A percentile compares a stretch with the other conserved stretches of the same genome.
These are phyloP conservation scores for Rhizopus arrhizus DNA, from an alignment of 371 early-diverging fungal species.

Conservation along the genomic window DNA sequence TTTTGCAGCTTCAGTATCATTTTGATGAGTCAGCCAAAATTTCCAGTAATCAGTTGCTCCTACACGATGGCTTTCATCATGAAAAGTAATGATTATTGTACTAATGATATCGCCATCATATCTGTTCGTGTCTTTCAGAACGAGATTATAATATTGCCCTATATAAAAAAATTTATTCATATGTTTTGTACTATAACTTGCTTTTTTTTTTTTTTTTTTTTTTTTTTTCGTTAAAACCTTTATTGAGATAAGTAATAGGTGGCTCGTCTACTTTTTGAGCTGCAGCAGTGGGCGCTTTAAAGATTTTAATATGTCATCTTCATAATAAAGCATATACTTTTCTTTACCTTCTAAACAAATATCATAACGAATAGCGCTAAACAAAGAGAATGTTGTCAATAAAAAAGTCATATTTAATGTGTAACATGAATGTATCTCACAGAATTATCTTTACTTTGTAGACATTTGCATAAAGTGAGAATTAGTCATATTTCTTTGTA, in stretches of 20 bases:
- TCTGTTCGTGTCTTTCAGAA: constrained; percentile 44
- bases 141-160: constrained; percentile 60
- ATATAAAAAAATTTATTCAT: background rate
- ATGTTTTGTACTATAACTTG: background rate
- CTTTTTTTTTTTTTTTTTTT: background rate
- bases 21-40: constrained; percentile 79
- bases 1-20: constrained; percentile 45
- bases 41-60: constrained; percentile 74
- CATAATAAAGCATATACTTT: background rate
- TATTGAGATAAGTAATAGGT: constrained; percentile 33
- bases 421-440: background rate
- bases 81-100: constrained; percentile 68
- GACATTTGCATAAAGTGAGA: background rate
- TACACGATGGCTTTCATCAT: constrained; percentile 70
- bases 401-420: background rate
- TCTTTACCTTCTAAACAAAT: constrained; percentile 25
- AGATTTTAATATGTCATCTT: background rate
- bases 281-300: constrained; percentile 33
- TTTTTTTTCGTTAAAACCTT: constrained; percentile 16
- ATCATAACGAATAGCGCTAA: constrained; percentile 20
- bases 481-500: background rate
- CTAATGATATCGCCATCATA: constrained; percentile 57
- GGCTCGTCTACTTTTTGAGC: constrained; percentile 30
- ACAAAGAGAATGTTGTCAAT: constrained; percentile 14
- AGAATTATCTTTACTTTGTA: background rate